These are phyloP conservation scores for Boechera divaricarpa DNA, from an alignment of 345 rosid species.

Conservation along the genomic window DNA sequence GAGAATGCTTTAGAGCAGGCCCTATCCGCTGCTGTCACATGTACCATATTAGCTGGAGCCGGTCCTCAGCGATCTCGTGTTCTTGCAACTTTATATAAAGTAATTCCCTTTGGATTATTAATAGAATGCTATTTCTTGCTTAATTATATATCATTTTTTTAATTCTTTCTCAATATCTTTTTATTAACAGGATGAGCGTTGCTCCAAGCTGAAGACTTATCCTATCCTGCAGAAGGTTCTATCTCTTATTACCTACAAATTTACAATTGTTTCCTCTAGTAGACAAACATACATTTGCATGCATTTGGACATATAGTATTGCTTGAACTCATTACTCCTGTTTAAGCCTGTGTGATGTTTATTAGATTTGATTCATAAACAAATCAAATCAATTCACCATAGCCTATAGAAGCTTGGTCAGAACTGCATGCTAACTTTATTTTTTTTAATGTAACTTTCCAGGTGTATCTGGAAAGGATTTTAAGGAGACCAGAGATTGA, in stretches of 20 bases:
- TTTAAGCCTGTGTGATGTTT: slow-evolving; percentile 9
- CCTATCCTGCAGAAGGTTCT: slow-evolving; percentile 92
- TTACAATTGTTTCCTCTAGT: slow-evolving; percentile 19
- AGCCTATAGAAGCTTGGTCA: slow-evolving; percentile 26
- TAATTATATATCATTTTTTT: slow-evolving; percentile 11
- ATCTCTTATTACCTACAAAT: slow-evolving; percentile 17
- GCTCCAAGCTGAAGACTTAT: slow-evolving; percentile 92
- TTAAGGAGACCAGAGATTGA: slow-evolving; percentile 95
- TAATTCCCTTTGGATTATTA: slow-evolving; percentile 33
- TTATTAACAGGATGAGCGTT: slow-evolving; percentile 84
- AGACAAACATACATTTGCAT: neutral
- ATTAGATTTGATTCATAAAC: neutral
- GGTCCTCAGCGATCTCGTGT: slow-evolving; percentile 98
- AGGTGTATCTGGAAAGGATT: slow-evolving; percentile 97
- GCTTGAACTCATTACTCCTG: slow-evolving; percentile 5
- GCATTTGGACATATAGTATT: slow-evolving; percentile 16
- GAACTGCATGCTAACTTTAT: slow-evolving; percentile 21
- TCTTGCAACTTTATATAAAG: slow-evolving; percentile 89
- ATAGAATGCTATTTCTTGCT: slow-evolving; percentile 2
- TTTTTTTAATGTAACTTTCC: slow-evolving; percentile 31
- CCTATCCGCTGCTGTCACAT: slow-evolving; percentile 92
- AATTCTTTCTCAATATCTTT: slow-evolving; percentile 3
- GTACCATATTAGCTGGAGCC: slow-evolving; percentile 96
- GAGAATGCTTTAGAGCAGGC: slow-evolving; percentile 97
- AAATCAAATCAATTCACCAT: neutral